Base-by-base conservation (phyloP, 1,284 basidiomycete species). In the Bjerkandera adusta region DNA sequence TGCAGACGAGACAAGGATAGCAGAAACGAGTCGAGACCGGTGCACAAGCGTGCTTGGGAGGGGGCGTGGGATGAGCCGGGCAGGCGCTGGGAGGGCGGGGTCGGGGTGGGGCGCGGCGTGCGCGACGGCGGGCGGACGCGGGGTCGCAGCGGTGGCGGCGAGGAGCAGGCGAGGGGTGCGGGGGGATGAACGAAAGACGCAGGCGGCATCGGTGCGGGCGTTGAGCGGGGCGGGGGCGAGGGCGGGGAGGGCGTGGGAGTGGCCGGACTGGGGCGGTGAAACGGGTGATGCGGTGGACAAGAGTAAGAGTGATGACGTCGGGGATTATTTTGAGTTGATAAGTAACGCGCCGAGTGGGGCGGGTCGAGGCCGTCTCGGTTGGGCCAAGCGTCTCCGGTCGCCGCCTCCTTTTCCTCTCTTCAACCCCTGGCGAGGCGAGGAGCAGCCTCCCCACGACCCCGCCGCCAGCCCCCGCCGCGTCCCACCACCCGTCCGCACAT, bases 241-340 rank as follows among this genome's bases (percentile, higher is more conserved):
- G 39, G 39, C 39, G 26, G 38, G 39, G 27, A 20, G 16, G 27
- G 12, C 27, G 39, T 8, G 26, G 39, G 21, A 26, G 16, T 13
- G 27, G 16, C 26, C 18, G 21, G 22, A 2, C 13, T 5, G 16
- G 39, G 11, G 15, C 24, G 22, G 36, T 15, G 20, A 24, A 38
- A 37, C 36, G 4, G 39, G 2, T 41, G 39, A 41, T 41, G 39
- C 10, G 29, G 29, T 15, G 29, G 10, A 30, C 15, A 10, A 16
- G 34, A 30, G 29, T 10, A 30, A 30, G 34, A 21, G 22, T 21
- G 20, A 44, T 45, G 43, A 45, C 43, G 38, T 45, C 43, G 10
- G 16, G 26, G 8, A 44, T 44, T 44, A 36, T 44, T 35, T 44
- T 44, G 22, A 34, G 42, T 30, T 42, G 39, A 20, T 10, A 18